Base-by-base conservation (phyloP, 108 stramenopile species). In the Nitzschia palea region DNA sequence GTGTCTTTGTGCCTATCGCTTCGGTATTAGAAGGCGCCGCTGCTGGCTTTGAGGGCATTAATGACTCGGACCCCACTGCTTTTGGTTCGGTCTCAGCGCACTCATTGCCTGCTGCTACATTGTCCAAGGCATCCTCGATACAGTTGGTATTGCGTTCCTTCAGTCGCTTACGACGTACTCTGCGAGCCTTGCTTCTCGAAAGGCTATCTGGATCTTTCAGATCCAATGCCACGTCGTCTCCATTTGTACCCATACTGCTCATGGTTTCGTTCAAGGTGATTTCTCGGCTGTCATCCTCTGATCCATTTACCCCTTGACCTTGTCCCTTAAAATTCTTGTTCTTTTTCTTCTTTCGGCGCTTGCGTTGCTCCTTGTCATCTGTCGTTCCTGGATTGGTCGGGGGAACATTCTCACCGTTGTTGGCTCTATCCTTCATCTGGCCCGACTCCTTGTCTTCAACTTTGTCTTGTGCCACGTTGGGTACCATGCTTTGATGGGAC, bases 121-220 rank as follows among this genome's bases (percentile, higher is more conserved):
- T 42, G 12, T 42, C 40, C 12, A 14, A 42, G 40, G 40, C 14
- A 42, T 42, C 40, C 40, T 44, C 44, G 44, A 44, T 52, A 26
- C 51, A 1, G 12, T 12, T 40, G 10, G 17, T 27, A 1, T 3
- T 14, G 37, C 25, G 40, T 43, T 60, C 40, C 59, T 60, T 60
- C n/a, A 32, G 17, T n/a, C 59, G 59, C 22, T 43, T 14, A 25
- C 59, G 59, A 26, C 59, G 59, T 6, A 60, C 40, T 25, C 43
- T 60, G 18, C 59, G 59, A 8, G 59, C 59, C 40, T 32, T 40
- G 37, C 59, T 60, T 17, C 33, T 28, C 15, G 59, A 60, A 18
- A 60, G 15, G 20, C 18, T 60, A 23, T 60, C 59, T 34, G 23
- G 20, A 14, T 60, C 59, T 28, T 5, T n/a, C 12, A n/a, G n/a